These are phyloP conservation scores for Nitzschia putrida DNA, from an alignment of 108 stramenopile species.

Conservation along the genomic window DNA sequence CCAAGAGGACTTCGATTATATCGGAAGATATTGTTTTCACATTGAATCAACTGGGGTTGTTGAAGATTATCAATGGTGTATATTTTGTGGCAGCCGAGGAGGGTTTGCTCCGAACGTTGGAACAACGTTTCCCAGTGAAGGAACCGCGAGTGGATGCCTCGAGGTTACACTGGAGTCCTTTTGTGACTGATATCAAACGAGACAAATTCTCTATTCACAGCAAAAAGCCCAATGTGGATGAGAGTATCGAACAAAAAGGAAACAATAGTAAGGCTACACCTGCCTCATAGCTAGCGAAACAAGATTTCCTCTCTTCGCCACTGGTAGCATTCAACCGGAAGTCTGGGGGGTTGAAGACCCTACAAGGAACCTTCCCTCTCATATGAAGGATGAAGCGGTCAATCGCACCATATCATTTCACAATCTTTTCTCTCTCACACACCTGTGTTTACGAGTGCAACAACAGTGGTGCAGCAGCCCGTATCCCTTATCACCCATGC, in stretches of 20 bases:
- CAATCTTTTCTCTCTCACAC: too few species aligned
- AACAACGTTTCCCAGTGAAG: conserved; percentile 93
- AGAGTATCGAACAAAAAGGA: conserved; percentile 36
- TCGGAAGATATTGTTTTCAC: conserved; percentile 96
- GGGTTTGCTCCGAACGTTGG: conserved; percentile 67
- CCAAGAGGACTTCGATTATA: conserved; percentile 93
- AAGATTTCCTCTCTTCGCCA: too few species aligned
- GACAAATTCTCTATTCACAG: conserved; percentile 97
- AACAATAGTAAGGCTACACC: not conserved
- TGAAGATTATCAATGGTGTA: conserved; percentile 89
- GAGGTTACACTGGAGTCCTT: conserved; percentile 97
- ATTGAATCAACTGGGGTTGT: conserved; percentile 86
- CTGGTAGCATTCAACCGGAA: too few species aligned
- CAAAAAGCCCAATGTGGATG: conserved; percentile 81
- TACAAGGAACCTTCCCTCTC: too few species aligned
- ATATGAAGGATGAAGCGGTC: too few species aligned
- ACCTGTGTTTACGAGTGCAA: too few species aligned
- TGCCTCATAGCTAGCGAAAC: too few species aligned
- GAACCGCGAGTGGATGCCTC: conserved; percentile 87
- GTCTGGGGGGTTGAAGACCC: too few species aligned
- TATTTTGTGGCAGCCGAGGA: conserved; percentile 90
- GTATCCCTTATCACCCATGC: too few species aligned
- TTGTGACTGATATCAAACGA: conserved; percentile 89
- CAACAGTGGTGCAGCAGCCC: too few species aligned
- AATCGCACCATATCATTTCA: too few species aligned